Base-by-base conservation (phyloP, 352 stramenopile genomes). In the Phytophthora cactorum region DNA sequence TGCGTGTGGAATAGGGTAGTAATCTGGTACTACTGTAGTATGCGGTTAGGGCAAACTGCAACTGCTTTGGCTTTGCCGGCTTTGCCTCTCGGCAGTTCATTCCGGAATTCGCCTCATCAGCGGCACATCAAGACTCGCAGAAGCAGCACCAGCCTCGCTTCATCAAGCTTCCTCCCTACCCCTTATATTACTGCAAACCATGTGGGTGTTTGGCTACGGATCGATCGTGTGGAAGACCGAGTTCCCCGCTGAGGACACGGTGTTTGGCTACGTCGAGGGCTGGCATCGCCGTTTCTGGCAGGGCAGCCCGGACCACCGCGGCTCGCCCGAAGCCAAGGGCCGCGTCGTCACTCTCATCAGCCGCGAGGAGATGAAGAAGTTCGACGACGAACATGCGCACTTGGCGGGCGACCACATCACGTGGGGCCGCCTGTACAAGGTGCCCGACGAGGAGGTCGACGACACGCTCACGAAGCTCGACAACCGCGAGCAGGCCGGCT, bases 201-300 rank as follows among this genome's bases (percentile, higher is more conserved):
- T 93, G 85, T 93, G 84, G 84, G 84, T 93, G n/a, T 93, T 93
- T 70, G 84, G 84, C 68, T 93, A 91, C 75, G 82, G 82, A n/a
- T 92, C 82, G 29, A 91, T 92, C 52, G 81, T 92, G 51, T 93
- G 84, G 81, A 91, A 91, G 77, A 91, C 81, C 1, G 82, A 81
- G 14, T 90, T 90, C 69, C 81, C 79, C 0, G 82, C 82, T 3
- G 78, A 91, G 34, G 78, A 89, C 52, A 89, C 78, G 36, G 62
- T 84, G 32, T 90, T 90, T 60, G 81, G 82, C 57, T 94, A 90
- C 75, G 88, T 96, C 15, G 72, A 92, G 31, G 90, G 90, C 66
- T 97, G 78, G 75, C 84, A 93, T 65, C 86, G 90, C 25, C 87
- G 90, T 57, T 97, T 97, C 74, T 97, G 89, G 89, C 90, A 97